Base-by-base conservation (phyloP, 2,329 filamentous ascomycete species). In the Colletotrichum orbiculare region DNA sequence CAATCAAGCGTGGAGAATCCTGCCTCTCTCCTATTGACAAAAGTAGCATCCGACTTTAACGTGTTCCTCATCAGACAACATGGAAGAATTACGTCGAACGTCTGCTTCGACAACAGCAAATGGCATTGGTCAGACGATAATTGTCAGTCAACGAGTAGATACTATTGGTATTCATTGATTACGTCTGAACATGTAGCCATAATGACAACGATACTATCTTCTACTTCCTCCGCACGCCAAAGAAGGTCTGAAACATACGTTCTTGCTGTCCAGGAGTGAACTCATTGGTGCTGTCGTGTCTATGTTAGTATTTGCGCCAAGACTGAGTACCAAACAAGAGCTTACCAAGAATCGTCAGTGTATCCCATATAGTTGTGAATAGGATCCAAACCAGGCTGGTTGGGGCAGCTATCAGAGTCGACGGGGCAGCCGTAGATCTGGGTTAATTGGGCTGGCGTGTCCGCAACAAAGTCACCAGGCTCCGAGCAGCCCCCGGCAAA, bases 221-320 rank as follows among this genome's bases (percentile, higher is more conserved):
- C 45, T 55, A 65, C 37, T 68, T 67, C 11, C 66, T 67, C 35
- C 66, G 43, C 13, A 50, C 45, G 2, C 37, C 54, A 6, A 66
- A 64, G 25, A 66, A 66, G 1, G 54, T 66, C n/a, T 49, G 45
- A 34, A 66, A 59, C 71, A 82, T 80, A 60, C 80, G 79, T 37
- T 71, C 73, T 37, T 73, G 70, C 71, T 83, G 81, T 5, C 77
- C 79, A 11, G 75, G 43, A 4, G 79, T 81, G 72, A 83, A 84
- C 69, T 81, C 77, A 25, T 64, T 59, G 6, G 60, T 66, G 17
- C 60, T 66, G 9, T 4, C 41, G 6, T 9, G 9, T 1, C 8
- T 13, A n/a, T 25, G 42, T 37, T 6, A 41, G 38, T 35, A 4
- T 12, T 12, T 5, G 17, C 10, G n/a, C 11, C 34, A 17, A 34